A percentile compares a stretch with the other conserved stretches of the same genome.
Conservation (phyloP, 768 basidiomycete genomes). For the Xerocomellus dryophilus region DNA sequence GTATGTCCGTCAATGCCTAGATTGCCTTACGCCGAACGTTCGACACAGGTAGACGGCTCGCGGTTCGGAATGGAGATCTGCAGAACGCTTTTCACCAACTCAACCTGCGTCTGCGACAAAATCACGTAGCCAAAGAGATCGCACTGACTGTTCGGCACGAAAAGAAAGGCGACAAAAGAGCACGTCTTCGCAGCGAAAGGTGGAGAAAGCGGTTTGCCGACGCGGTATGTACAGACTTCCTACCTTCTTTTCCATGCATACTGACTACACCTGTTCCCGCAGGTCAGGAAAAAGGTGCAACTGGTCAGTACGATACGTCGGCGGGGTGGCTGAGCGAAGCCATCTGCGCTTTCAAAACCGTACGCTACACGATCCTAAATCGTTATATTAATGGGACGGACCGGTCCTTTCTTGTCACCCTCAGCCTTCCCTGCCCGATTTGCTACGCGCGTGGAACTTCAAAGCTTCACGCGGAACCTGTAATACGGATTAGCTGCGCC, state of each 20-base stretch:
- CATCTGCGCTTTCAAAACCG: neutral
- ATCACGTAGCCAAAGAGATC: conserved; percentile 53
- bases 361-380: conserved; percentile 8
- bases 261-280: conserved; percentile 18
- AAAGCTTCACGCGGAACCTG: conserved; percentile 3
- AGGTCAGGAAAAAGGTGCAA: conserved; percentile 84
- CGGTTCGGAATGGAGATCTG: conserved; percentile 43
- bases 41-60: conserved; percentile 58
- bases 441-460: conserved; percentile 1
- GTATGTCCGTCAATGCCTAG: conserved; percentile 22
- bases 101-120: conserved; percentile 48
- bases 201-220: conserved; percentile 80
- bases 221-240: conserved; percentile 48
- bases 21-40: conserved; percentile 5
- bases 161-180: conserved; percentile 77
- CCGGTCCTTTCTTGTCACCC: neutral
- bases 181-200: conserved; percentile 68
- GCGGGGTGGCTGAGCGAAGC: conserved; percentile 53
- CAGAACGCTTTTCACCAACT: conserved; percentile 48
- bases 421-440: conserved; percentile 1
- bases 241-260: conserved; percentile 9
- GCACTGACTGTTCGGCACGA: conserved; percentile 62
- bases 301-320: conserved; percentile 75
- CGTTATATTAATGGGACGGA: conserved; percentile 4
- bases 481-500: conserved; percentile 12